Evolutionary conservation across 2,329 filamentous ascomycete species (phyloP), one percentile per base, ranked within the genome.

Genomic region (Xylaria sp.): DNA sequence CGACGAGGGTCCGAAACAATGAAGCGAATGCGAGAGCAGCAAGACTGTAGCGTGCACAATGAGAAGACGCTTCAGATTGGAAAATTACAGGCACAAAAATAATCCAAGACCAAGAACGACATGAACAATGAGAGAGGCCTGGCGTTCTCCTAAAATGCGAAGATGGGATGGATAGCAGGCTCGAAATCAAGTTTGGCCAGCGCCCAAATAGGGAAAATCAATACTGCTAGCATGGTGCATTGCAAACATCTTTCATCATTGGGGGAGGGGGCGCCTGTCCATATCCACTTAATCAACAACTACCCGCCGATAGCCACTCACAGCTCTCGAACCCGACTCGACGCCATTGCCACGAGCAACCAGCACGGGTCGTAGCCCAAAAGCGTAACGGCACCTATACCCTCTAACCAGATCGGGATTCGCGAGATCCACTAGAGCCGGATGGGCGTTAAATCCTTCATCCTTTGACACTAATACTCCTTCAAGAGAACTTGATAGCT

Each of bases 341-440:
- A 37, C 34, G 6, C 58, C 64, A 72, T 72, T 68, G 68, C 70
- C 70, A 72, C 52, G 68, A 70, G 70, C 68, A 72, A 72, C 70
- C 65, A 32, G 5, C 15, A 32, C 20, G 18, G 10, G 44, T 39
- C 28, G 52, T 67, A 63, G 39, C 59, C 65, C 51, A 28, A 52
- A 57, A 23, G 41, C 46, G 51, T 57, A 61, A 41, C 52, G 44
- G 57, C 54, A n/a, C n/a, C 50, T 48, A 20, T 32, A 20, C 20
- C 41, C 7, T 32, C 54, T 65, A 65, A 54, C 63, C 34, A 37
- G 55, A 59, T 65, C 20, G 15, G 55, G 63, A 41, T 20, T n/a
- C 9, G 2, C 32, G 15, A 23, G 13, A 12, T 4, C 46, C 23
- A 23, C 46, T 25, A 25, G 46, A 13, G n/a, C 37, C 20, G 13